phyloP scores from a whole-genome alignment of 305 asterid genomes.

The Caryopteris hybrid region DNA sequence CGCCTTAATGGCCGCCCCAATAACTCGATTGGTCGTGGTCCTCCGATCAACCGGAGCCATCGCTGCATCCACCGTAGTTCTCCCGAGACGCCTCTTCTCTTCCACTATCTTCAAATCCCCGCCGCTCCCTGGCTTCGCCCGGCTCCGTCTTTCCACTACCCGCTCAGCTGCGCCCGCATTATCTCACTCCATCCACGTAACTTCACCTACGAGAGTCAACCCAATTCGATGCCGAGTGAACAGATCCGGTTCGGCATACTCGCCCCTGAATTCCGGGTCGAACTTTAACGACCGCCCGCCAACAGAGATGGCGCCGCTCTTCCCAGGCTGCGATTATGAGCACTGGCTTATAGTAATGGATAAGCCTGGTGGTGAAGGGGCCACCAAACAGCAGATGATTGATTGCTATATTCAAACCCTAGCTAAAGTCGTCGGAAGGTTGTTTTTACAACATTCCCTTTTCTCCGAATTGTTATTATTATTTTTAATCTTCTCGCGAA shows the following conservation, averaged over 20 bases:
- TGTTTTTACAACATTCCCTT: too few species aligned
- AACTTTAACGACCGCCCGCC: conserved; percentile 84
- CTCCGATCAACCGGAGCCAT: conserved; percentile 36
- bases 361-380: conserved; percentile 97
- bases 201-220: conserved; percentile 35
- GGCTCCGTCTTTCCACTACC: conserved; percentile 16
- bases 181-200: conserved; percentile 39
- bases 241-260: conserved; percentile 68
- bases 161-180: conserved; percentile 37
- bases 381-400: conserved; percentile 85
- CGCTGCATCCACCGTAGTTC: too few species aligned
- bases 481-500: too few species aligned
- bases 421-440: conserved; percentile 86
- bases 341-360: conserved; percentile 98
- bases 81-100: conserved; percentile 35
- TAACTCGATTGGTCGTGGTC: conserved; percentile 40
- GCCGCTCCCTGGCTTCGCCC: conserved; percentile 37
- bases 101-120: conserved; percentile 43
- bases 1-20: conserved; percentile 41
- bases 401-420: conserved; percentile 83
- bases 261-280: conserved; percentile 79
- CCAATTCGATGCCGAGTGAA: conserved; percentile 59
- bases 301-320: conserved; percentile 93
- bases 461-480: too few species aligned
- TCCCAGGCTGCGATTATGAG: conserved; percentile 95